Percentiles rank a stretch among this genome's conserved stretches.
phyloP scores from a whole-genome alignment of 2,329 filamentous ascomycete genomes.

The Pseudogymnoascus sp. region DNA sequence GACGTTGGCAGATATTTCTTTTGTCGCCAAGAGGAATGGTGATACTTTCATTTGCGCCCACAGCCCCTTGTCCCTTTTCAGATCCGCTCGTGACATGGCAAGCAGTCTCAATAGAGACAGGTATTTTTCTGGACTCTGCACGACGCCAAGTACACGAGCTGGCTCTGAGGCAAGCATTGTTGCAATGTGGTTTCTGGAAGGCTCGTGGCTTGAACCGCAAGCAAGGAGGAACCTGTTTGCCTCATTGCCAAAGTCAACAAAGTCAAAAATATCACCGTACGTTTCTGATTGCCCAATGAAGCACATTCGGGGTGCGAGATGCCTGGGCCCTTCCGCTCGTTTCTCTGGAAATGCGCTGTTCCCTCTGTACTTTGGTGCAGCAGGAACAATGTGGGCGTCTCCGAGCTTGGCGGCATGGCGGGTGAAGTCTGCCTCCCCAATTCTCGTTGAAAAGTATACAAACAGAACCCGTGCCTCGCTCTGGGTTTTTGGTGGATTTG shows the following conservation, averaged over 20 bases:
- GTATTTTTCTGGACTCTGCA: constrained; percentile 81
- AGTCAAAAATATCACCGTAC: constrained; percentile 91
- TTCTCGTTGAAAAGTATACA: constrained; percentile 70
- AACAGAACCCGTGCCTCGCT: constrained; percentile 65
- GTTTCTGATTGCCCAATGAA: constrained; percentile 65
- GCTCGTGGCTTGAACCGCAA: constrained; percentile 85
- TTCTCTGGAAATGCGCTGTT: constrained; percentile 33
- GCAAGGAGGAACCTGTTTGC: constrained; percentile 84
- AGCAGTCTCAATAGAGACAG: constrained; percentile 72
- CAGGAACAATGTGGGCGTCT: constrained; percentile 63
- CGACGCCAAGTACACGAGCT: constrained; percentile 66
- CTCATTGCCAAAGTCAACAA: constrained; percentile 83
- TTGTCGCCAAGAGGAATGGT: constrained; percentile 74
- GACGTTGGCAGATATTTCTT: constrained; percentile 46
- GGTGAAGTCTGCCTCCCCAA: constrained; percentile 61
- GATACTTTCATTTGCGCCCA: constrained; percentile 67
- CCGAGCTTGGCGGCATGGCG: constrained; percentile 49
- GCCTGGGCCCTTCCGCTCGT: constrained; percentile 34
- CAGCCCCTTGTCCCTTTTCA: constrained; percentile 73
- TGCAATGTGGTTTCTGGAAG: constrained; percentile 78
- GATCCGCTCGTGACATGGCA: constrained; percentile 57
- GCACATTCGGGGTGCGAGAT: constrained; percentile 62
- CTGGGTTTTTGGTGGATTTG: constrained; percentile 59
- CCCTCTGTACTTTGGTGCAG: constrained; percentile 33
- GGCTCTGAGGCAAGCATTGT: constrained; percentile 77